Conservation (phyloP, 2,329 filamentous ascomycete genomes). For the Esteya vermicola region DNA sequence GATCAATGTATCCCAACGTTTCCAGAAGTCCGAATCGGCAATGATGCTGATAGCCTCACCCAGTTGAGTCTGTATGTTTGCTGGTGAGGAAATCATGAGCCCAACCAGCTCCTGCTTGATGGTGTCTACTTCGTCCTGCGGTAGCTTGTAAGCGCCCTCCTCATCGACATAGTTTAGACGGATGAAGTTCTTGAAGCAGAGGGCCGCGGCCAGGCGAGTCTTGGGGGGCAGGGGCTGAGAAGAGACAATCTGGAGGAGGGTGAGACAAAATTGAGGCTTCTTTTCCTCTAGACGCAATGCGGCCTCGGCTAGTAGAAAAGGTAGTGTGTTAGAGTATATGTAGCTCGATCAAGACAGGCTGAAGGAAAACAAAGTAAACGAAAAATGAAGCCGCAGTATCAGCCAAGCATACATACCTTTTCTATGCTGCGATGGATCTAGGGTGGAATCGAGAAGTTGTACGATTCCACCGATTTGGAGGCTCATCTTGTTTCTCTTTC, state of each 20-base stretch:
- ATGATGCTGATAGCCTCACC: conserved; percentile 96
- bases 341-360: background rate
- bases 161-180: conserved; percentile 90
- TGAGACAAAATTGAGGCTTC: conserved; percentile 77
- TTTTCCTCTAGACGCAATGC: conserved; percentile 65
- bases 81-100: conserved; percentile 85
- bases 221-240: conserved; percentile 57
- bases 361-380: background rate
- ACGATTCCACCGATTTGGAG: conserved; percentile 49
- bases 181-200: conserved; percentile 99
- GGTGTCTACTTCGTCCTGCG: conserved; percentile 64
- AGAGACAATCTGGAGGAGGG: conserved; percentile 80
- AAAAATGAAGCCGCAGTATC: background rate
- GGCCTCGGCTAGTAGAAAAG: conserved; percentile 51
- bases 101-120: conserved; percentile 95
- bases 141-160: conserved; percentile 84
- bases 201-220: conserved; percentile 71
- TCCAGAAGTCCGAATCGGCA: conserved; percentile 95
- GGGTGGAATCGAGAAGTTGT: conserved; percentile 76
- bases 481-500: conserved; percentile 30
- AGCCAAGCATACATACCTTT: conserved; percentile 48
- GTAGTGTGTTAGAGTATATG: background rate
- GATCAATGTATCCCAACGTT: conserved; percentile 78
- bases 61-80: conserved; percentile 80
- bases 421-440: conserved; percentile 77